These are phyloP conservation scores for Asterella californica DNA, from an alignment of 225 moss, liverwort and hornwort species.

Conservation along the genomic window DNA sequence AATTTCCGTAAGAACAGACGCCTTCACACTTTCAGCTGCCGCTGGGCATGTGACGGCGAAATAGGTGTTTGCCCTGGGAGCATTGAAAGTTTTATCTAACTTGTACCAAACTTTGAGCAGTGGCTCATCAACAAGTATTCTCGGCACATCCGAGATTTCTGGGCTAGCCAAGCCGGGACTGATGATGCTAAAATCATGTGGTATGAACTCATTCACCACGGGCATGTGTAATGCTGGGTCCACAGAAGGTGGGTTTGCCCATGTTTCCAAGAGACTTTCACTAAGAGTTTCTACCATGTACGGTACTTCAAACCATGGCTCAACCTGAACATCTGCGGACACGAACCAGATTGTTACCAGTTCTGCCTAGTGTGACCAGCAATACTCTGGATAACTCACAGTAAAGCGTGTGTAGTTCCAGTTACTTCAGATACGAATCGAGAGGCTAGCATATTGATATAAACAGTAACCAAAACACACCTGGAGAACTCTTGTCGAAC, in stretches of 20 bases:
- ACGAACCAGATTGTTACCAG: neutral
- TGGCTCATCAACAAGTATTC: slow-evolving; percentile 55
- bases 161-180: slow-evolving; percentile 28
- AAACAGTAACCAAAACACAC: slow-evolving; percentile 23
- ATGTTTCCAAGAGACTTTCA: slow-evolving; percentile 51
- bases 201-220: slow-evolving; percentile 86
- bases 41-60: slow-evolving; percentile 78
- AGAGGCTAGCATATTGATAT: no score
- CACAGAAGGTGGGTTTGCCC: slow-evolving; percentile 74
- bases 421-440: no score
- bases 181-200: slow-evolving; percentile 79
- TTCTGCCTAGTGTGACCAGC: no score
- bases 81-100: slow-evolving; percentile 77
- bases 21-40: slow-evolving; percentile 53
- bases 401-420: no score
- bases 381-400: no score
- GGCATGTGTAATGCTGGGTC: slow-evolving; percentile 78
- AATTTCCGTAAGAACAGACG: slow-evolving; percentile 64
- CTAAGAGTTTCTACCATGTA: slow-evolving; percentile 64
- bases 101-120: slow-evolving; percentile 95
- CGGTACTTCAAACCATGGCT: slow-evolving; percentile 95
- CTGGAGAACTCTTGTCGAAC: slow-evolving; percentile 57
- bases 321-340: slow-evolving; percentile 58
- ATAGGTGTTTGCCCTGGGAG: slow-evolving; percentile 87
- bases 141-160: slow-evolving; percentile 61